Conservation (phyloP, 1,284 basidiomycete genomes). For the Psilocybe mexicana region DNA sequence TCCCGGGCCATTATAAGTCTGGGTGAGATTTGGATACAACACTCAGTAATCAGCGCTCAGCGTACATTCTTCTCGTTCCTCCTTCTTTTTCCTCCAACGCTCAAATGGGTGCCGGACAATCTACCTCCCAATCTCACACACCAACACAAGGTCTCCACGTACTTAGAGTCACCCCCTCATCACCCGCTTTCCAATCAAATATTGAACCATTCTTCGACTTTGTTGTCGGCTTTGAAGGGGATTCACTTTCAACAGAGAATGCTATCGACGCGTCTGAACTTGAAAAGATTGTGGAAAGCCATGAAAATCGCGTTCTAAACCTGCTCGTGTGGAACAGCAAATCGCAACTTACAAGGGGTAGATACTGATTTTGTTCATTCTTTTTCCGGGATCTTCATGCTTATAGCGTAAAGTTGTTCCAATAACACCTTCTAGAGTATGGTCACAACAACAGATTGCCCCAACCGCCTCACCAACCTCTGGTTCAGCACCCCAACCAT, state of each 20-base stretch:
- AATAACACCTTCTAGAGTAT: constrained; percentile 82
- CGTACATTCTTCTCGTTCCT: not conserved
- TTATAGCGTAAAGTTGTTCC: constrained; percentile 65
- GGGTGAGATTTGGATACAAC: no score
- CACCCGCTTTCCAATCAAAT: constrained; percentile 80
- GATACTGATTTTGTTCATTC: constrained; percentile 26
- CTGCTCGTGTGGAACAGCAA: constrained; percentile 93
- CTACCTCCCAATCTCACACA: constrained; percentile 54
- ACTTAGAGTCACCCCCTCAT: constrained; percentile 83
- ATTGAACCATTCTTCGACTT: constrained; percentile 99
- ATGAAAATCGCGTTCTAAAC: constrained; percentile 80
- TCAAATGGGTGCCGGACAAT: constrained; percentile 75
- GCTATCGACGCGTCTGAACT: constrained; percentile 74
- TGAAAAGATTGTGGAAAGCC: constrained; percentile 81
- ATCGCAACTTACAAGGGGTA: constrained; percentile 80
- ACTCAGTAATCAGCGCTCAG: no score
- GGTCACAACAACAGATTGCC: constrained; percentile 57
- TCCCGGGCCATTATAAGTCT: no score
- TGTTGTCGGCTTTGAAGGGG: constrained; percentile 85
- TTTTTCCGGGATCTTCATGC: not conserved
- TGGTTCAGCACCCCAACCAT: constrained; percentile 55
- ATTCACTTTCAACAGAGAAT: constrained; percentile 53
- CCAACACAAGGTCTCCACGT: constrained; percentile 77
- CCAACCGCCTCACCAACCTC: constrained; percentile 24
- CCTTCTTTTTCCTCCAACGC: not conserved